Base-by-base conservation (phyloP, 2,329 filamentous ascomycete species). In the Emergomyces orientalis region DNA sequence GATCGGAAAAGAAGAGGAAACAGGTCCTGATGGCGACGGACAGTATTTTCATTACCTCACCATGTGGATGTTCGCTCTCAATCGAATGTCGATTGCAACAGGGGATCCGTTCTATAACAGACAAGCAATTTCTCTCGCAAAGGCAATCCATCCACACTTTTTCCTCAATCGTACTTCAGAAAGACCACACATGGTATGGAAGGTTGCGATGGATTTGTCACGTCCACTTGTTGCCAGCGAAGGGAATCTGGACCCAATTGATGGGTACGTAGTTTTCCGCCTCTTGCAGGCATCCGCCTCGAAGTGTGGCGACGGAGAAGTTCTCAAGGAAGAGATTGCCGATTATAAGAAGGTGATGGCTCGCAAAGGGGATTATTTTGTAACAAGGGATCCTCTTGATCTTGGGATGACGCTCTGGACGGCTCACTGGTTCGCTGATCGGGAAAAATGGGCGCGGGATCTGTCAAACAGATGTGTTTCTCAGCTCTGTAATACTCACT, bases 21-120 rank as follows among this genome's bases (percentile, higher is more conserved):
- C 65, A 0, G 83, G 83, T 0, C 69, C 74, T 1, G 82, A 86
- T 60, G 76, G 78, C 8, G 84, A 86, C 69, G 83, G 84, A 2
- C 84, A 86, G 69, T 86, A 86, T 64, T 82, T 85, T 66, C 84
- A 86, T 67, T 86, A 86, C 65, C 74, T 86, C 25, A 85, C 82
- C 0, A 68, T 85, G 5, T 86, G 84, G 84, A 85, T 86, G 82
- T 85, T 85, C 69, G 82, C 83, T 1, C 75, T 86, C 4, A 84
- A 84, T 67, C 75, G 84, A 1, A 73, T 84, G 49, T 75, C 80
- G 0, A 64, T 80, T 43, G 82, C 81, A 2, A 77, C 79, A 0
- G 74, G 73, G 0, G 77, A 84, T 27, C 67, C 70, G 11, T 67
- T 64, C 8, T 85, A 79, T 65, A 85, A 84, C 65, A 71, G 74